phyloP scores from a whole-genome alignment of 169 alveolate species.

The Neospora caninum region DNA sequence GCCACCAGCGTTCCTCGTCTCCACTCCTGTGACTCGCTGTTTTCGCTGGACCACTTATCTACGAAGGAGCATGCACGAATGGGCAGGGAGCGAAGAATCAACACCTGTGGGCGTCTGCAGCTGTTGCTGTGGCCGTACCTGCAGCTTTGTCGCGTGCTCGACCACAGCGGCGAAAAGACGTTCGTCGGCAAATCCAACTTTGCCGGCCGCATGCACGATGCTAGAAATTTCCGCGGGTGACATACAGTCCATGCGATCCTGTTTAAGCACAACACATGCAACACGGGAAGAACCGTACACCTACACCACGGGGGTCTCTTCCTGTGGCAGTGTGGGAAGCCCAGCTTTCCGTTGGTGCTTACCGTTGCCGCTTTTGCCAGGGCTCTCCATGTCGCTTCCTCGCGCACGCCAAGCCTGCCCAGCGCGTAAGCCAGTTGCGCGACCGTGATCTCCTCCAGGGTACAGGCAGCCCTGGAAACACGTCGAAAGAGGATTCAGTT shows the following conservation, averaged over 20 bases:
- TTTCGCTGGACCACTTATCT: too few species aligned
- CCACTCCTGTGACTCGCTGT: too few species aligned
- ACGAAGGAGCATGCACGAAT: too few species aligned
- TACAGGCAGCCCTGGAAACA: slow-evolving; percentile 20
- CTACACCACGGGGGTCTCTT: background rate
- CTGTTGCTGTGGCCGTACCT: background rate
- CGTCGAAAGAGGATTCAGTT: background rate
- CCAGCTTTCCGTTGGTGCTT: background rate
- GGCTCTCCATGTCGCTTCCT: background rate
- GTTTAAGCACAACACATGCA: background rate
- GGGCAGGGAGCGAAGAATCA: too few species aligned
- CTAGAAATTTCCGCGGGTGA: slow-evolving; percentile 14
- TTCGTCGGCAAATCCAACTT: background rate
- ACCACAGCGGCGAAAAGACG: background rate
- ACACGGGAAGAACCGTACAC: background rate
- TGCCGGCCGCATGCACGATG: slow-evolving; percentile 20
- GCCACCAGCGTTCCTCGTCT: too few species aligned
- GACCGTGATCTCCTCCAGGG: slow-evolving; percentile 8
- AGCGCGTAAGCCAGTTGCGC: slow-evolving; percentile 30
- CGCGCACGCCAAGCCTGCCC: slow-evolving; percentile 30
- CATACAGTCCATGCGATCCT: slow-evolving; percentile 8
- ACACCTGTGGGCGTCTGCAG: too few species aligned
- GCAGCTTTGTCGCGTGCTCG: slow-evolving; percentile 34
- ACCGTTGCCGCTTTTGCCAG: slow-evolving; percentile 21
- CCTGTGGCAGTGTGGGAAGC: background rate